phyloP scores from a whole-genome alignment of 2,329 filamentous ascomycete genomes.

The Pezizomycotina sp. region DNA sequence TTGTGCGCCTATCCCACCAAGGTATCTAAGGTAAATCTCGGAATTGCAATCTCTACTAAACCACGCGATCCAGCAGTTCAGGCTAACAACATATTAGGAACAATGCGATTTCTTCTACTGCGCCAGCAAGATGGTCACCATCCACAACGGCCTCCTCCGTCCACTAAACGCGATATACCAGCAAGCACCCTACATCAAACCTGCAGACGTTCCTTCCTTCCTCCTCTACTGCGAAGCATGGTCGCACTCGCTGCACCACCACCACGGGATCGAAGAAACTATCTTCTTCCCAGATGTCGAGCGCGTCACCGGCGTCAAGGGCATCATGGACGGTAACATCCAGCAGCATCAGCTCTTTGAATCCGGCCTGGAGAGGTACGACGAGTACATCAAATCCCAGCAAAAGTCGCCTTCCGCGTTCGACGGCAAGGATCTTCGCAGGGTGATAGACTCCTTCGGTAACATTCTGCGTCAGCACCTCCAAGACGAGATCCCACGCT shows the following conservation, averaged over 20 bases:
- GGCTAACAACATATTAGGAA: too few relatives aligned
- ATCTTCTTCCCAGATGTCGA: conserved; percentile 31
- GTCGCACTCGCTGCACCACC: conserved; percentile 28
- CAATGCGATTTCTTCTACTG: conserved; percentile 5
- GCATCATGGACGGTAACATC: conserved; percentile 32
- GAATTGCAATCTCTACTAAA: too few relatives aligned
- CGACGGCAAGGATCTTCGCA: too few relatives aligned
- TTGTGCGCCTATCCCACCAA: too few relatives aligned
- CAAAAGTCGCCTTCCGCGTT: too few relatives aligned
- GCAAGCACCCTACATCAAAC: conserved; percentile 29
- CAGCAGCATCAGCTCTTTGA: conserved; percentile 30
- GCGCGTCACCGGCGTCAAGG: conserved; percentile 27
- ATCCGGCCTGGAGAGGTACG: conserved; percentile 27
- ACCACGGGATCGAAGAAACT: conserved; percentile 31
- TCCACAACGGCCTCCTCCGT: conserved; percentile 30
- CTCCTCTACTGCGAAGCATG: conserved; percentile 26
- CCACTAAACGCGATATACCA: conserved; percentile 30
- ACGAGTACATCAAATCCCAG: conserved; percentile 29
- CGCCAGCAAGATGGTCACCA: conserved; percentile 27
- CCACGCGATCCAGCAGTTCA: too few relatives aligned
- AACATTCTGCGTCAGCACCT: too few relatives aligned
- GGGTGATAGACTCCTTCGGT: too few relatives aligned
- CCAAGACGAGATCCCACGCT: too few relatives aligned
- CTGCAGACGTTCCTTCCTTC: conserved; percentile 31
- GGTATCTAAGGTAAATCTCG: too few relatives aligned